phyloP scores from a whole-genome alignment of 108 stramenopile genomes.

The Nannochloropsis salina region DNA sequence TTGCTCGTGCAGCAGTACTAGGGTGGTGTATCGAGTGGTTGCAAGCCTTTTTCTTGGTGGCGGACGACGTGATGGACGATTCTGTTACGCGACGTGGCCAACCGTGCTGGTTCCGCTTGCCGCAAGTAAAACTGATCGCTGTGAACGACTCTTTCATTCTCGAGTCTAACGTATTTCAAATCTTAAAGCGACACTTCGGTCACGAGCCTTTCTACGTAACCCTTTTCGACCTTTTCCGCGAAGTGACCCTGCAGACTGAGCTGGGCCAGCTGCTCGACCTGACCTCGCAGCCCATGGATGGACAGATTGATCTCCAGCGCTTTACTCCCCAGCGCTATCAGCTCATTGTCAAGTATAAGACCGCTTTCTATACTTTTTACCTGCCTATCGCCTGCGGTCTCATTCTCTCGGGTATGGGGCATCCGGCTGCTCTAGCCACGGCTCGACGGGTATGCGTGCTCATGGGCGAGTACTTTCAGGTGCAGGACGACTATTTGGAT shows the following conservation, averaged over 20 bases:
- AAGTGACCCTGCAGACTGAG: slow-evolving; percentile 85
- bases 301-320: slow-evolving; percentile 47
- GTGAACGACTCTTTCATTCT: slow-evolving; percentile 91
- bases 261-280: slow-evolving; percentile 68
- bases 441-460: slow-evolving; percentile 67
- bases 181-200: slow-evolving; percentile 71
- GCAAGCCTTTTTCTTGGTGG: slow-evolving; percentile 90
- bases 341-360: slow-evolving; percentile 96
- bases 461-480: slow-evolving; percentile 98
- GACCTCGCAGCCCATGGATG: slow-evolving; percentile 57
- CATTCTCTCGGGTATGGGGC: slow-evolving; percentile 53
- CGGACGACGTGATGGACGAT: slow-evolving; percentile 99
- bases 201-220: slow-evolving; percentile 66
- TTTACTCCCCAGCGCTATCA: slow-evolving; percentile 34
- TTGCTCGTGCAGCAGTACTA: slow-evolving; percentile 50
- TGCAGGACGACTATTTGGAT: slow-evolving; percentile 98
- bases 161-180: slow-evolving; percentile 79
- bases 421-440: slow-evolving; percentile 43
- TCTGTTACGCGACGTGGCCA: slow-evolving; percentile 88
- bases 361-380: slow-evolving; percentile 98
- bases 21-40: slow-evolving; percentile 76
- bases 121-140: slow-evolving; percentile 74
- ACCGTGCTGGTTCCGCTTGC: slow-evolving; percentile 78
- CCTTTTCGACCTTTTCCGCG: slow-evolving; percentile 71
- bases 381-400: slow-evolving; percentile 76